A percentile compares a stretch with the other conserved stretches of the same genome.
Evolutionary conservation across 495 filamentous ascomycete genomes (phyloP).

Genomic region (Geoglossum glabrum): DNA sequence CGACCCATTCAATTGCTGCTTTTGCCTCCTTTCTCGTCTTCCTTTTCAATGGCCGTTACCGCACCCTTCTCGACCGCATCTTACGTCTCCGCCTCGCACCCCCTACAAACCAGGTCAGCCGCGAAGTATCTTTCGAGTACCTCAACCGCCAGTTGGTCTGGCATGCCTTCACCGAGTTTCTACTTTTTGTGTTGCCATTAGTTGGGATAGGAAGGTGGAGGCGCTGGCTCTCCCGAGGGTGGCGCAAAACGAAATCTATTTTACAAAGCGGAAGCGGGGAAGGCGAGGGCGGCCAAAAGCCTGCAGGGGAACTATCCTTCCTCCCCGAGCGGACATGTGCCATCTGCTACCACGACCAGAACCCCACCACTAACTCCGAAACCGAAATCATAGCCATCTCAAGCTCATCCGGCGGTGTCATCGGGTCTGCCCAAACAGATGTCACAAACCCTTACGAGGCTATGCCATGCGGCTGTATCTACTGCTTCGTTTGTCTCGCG

Average conservation of each 20-base stretch:
- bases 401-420: conserved; percentile 43
- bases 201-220: conserved; percentile 88
- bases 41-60: conserved; percentile 71
- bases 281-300: conserved; percentile 17
- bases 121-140: conserved; percentile 93
- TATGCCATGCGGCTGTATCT: conserved; percentile 76
- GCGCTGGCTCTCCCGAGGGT: conserved; percentile 65
- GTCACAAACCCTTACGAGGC: conserved; percentile 93
- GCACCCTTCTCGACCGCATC: conserved; percentile 74
- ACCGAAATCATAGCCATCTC: conserved; percentile 24
- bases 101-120: conserved; percentile 56
- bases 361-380: conserved; percentile 36
- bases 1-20: conserved; percentile 55
- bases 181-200: conserved; percentile 83
- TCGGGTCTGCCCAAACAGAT: conserved; percentile 81
- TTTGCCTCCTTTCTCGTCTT: conserved; percentile 79
- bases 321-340: conserved; percentile 88
- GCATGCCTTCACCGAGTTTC: conserved; percentile 97
- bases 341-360: conserved; percentile 93
- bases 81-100: conserved; percentile 73
- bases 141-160: conserved; percentile 94
- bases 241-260: conserved; percentile 52
- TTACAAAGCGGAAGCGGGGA: conserved; percentile 28
- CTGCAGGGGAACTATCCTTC: conserved; percentile 54
- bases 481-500: conserved; percentile 95